Evolutionary conservation across 768 basidiomycete genomes (phyloP), one percentile per base, ranked within the genome.

Genomic region (Termitomyces sp.): DNA sequence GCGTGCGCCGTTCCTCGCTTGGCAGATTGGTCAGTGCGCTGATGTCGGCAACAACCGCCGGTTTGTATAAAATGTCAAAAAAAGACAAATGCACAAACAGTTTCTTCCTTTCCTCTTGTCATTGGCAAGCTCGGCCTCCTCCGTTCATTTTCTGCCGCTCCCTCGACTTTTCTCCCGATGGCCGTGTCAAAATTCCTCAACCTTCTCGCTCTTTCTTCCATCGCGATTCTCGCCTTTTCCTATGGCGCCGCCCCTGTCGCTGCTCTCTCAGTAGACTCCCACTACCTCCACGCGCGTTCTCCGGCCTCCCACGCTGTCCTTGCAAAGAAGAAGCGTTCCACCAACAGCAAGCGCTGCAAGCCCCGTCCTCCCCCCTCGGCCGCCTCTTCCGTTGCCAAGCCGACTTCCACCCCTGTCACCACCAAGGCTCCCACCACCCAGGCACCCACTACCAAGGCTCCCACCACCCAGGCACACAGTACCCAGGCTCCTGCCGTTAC

Each of bases 181-280:
- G 77, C 82, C 44, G 65, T 76, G 49, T 44, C 72, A 58, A 86
- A 80, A 61, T 66, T 87, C 49, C 65, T 87, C 66, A 80, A 79
- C 65, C 69, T 90, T 59, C 28, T 90, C 54, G 80, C 87, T 22
- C 60, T 90, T 42, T 73, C 82, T 16, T 74, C 84, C 26, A 66
- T 91, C 53, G 80, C 84, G 22, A 64, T 90, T 60, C 58, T 89
- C 59, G 75, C 80, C 48, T 74, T 75, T 62, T 78, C 83, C 6
- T 76, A 80, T 56, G 75, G 66, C 33, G 68, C 81, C 0, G 57
- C 73, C 7, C 76, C 79, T 24, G 82, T 74, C 42, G 75, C 74
- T 62, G 88, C 88, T 7, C 74, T 91, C 51, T 77, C 76, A 6
- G 63, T 80, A 5, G 78, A 77, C 53, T 42, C 64, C 20, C 66